A percentile compares a stretch with the other conserved stretches of the same genome.
phyloP scores from a whole-genome alignment of 2,329 filamentous ascomycete genomes.

The Aspergillus pseudoviridinutans region DNA sequence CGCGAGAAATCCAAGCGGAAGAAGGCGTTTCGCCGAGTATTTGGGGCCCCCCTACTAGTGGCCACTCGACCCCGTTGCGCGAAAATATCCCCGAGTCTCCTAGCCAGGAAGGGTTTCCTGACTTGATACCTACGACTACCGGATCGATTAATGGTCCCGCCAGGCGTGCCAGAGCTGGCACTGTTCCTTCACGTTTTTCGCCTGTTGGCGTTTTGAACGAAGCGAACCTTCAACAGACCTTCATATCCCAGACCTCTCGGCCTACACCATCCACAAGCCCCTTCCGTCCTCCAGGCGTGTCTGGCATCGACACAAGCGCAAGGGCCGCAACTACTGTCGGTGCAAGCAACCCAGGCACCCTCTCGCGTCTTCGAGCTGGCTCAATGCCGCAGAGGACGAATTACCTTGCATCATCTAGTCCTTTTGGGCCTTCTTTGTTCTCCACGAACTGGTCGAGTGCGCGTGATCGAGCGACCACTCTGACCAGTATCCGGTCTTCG shows the following conservation, averaged over 20 bases:
- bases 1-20: constrained; percentile 94
- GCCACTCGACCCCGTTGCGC: constrained; percentile 90
- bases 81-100: constrained; percentile 98
- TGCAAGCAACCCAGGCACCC: constrained; percentile 63
- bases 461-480: constrained; percentile 78
- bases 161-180: constrained; percentile 84
- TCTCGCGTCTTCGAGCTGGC: constrained; percentile 83
- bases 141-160: constrained; percentile 61
- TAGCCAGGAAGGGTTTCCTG: constrained; percentile 85
- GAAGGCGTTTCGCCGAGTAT: constrained; percentile 76
- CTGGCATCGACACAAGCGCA: constrained; percentile 38
- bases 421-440: constrained; percentile 88
- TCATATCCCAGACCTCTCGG: constrained; percentile 73
- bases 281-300: constrained; percentile 62
- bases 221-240: constrained; percentile 52
- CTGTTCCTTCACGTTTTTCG: constrained; percentile 91
- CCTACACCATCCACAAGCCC: constrained; percentile 84
- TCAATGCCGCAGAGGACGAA: constrained; percentile 88
- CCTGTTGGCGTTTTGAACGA: constrained; percentile 64
- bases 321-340: constrained; percentile 41
- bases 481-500: constrained; percentile 82
- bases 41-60: constrained; percentile 95
- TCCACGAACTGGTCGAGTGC: constrained; percentile 77
- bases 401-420: constrained; percentile 56
- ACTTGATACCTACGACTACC: constrained; percentile 70